Evolutionary conservation across 331 rosid genomes (phyloP), one percentile per base, ranked within the genome.

Genomic region (Rhamnella rubrinervis): DNA sequence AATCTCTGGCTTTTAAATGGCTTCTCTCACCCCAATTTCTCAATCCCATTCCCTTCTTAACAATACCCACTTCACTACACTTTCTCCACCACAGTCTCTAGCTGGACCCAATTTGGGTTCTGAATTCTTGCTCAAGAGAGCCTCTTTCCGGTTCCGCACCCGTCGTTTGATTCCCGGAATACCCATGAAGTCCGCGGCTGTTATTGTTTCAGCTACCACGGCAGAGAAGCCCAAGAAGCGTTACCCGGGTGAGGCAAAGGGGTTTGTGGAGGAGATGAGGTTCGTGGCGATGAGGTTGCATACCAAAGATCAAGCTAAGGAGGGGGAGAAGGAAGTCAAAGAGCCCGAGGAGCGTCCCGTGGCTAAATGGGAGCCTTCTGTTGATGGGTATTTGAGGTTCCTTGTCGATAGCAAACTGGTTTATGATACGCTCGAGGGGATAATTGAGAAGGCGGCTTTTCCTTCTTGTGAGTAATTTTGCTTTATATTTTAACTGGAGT

Each of bases 181-280:
- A 13, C 83, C 95, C 28, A 68, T 35, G 81, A 84, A 82, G 77
- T 31, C 70, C 7, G 71, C 71, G 15, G 51, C 58, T 10, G 82
- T 70, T 16, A 56, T 78, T 9, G 88, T 91, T 58, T 76, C 86
- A 1, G 95, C 96, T 11, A 74, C 96, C 31, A 82, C 89, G 71
- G 91, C 95, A 2, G 96, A 91, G 90, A 89, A 74, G 80, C 73
- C 82, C 41, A 78, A 82, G 75, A 91, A 87, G 84, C 75, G 92
- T 23, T 86, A 92, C 78, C 98, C 98, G 0, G 98, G 97, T 1
- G 98, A 91, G 75, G 56, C 88, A 0, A 95, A 95, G 78, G 99
- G 99, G 65, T 91, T 95, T 40, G 99, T 95, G 77, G 99, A 95
- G 81, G 99, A 95, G 90, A 95, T 95, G 99, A 91, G 99, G 78